Evolutionary conservation across 148 eudicot genomes (phyloP), one percentile per base, ranked within the genome.

Genomic region (Amaranthus cruentus): DNA sequence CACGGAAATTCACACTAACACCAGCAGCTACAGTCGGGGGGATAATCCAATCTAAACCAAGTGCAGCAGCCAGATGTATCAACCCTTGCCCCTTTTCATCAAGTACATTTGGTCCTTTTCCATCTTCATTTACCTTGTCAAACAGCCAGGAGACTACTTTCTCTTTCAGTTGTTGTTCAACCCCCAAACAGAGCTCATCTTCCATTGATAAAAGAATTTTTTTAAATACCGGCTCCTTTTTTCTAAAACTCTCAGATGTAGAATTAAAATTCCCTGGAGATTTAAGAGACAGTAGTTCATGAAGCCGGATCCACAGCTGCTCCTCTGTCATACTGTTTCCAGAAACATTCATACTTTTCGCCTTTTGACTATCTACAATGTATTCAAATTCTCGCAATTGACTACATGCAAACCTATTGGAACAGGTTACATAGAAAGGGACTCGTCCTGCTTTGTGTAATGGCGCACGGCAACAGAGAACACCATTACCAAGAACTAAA

Each of bases 371-470:
- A 68, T 76, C 73, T 66, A 47, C 83, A 66, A 80, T 74, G 69
- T 83, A 95, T 76, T 95, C 99, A 71, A 95, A 95, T 77, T 95
- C 97, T 73, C 97, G 86, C 77, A 95, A 92, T 85, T 95, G 97
- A 84, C 99, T 95, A 78, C 99, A 95, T 50, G 99, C 97, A 81
- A 90, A 81, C 86, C 99, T 88, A 80, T 95, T 95, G 51, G 97
- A 92, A 76, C 97, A 88, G 60, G 99, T 90, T 21, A 95, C 83
- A 68, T 95, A 95, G 66, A 95, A 92, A 48, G 96, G 96, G 44
- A 95, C 89, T 67, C 88, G 88, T 21, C 99, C 99, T 74, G 79
- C 80, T 79, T 82, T 80, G 73, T 90, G 99, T 61, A 68, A 57
- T 50, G 97, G 99, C 70, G 94, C 88, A 81, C 58, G 79, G 89